phyloP scores from a whole-genome alignment of 257 asterid genomes.

The Verbena officinalis region DNA sequence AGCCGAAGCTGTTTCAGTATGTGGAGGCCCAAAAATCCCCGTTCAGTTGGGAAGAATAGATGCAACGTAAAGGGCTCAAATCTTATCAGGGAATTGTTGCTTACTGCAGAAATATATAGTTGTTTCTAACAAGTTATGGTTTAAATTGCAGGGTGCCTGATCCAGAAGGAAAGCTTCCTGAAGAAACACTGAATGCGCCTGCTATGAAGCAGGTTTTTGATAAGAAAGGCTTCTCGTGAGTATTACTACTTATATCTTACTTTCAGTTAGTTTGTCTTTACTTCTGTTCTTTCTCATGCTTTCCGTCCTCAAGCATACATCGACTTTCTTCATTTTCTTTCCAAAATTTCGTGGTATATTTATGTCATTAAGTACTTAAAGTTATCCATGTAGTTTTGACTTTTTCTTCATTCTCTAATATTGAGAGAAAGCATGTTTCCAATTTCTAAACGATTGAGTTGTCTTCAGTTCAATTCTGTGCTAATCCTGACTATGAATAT shows the following conservation, averaged over 20 bases:
- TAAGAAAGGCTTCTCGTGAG: constrained; percentile 91
- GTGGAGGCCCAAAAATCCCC: constrained; percentile 87
- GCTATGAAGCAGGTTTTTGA: constrained; percentile 67
- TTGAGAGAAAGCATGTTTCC: neutral
- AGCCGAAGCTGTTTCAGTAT: constrained; percentile 81
- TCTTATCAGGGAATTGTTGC: constrained; percentile 4
- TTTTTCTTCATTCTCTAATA: neutral
- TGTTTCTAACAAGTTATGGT: constrained; percentile 19
- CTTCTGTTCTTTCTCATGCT: neutral
- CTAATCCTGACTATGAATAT: neutral
- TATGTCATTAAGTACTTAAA: neutral
- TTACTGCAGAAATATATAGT: constrained; percentile 10
- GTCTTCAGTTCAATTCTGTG: neutral
- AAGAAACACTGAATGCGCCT: constrained; percentile 71
- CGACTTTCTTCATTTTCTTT: neutral
- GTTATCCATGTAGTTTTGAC: constrained; percentile 1
- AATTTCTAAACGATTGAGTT: neutral
- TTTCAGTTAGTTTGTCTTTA: too few relatives aligned
- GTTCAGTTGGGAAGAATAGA: constrained; percentile 80
- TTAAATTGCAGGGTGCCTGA: constrained; percentile 64
- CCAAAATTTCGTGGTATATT: neutral
- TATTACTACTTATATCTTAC: constrained; percentile 23
- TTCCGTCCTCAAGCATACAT: constrained; percentile 1
- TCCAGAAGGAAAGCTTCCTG: constrained; percentile 90
- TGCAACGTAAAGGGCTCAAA: constrained; percentile 51